Evolutionary conservation across 306 rosid genomes (phyloP), one percentile per base, ranked within the genome.

Genomic region (Quercus variabilis): DNA sequence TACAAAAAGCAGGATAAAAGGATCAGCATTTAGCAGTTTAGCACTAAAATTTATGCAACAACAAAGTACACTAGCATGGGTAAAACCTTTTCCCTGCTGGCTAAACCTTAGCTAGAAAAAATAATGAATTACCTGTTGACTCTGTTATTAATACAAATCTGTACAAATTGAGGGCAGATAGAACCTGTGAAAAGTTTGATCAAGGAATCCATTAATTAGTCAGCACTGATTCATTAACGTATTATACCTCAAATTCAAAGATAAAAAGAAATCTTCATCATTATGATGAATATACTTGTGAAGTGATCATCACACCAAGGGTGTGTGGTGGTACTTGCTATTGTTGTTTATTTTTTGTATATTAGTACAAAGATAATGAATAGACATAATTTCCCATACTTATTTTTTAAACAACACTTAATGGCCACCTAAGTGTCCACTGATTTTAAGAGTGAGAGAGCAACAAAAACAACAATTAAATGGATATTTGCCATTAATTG

Each of bases 91-190:
- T 18, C n/a, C 71, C 14, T 18, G 7, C 25, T 31, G 17, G 54
- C 54, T 33, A 3, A 20, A 18, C 38, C n/a, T 20, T 33, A 67
- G 9, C 51, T 9, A 30, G 72, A 67, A 18, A 33, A 31, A 67
- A 33, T 6, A 67, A 59, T 23, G 54, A 79, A 55, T 38, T 87
- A 95, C 99, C 93, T 82, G 92, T 73, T 55, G 92, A 87, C 88
- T 95, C 98, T 62, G 94, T 89, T 86, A 93, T 89, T 74, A 91
- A 81, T 49, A 87, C 80, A 76, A 87, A 93, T 79, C 97, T 84
- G 94, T 95, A 91, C 28, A 95, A 81, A 84, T 93, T 95, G 85
- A 95, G 99, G 10, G 92, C 99, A 41, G 97, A 87, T 64, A 89
- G 87, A 83, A 91, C 92, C 98, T 95, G 92, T 25, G 19, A 30